Percentiles rank a stretch among this genome's conserved stretches.
Evolutionary conservation across 768 basidiomycete genomes (phyloP).

Genomic region (Leccinum disarticulatum): DNA sequence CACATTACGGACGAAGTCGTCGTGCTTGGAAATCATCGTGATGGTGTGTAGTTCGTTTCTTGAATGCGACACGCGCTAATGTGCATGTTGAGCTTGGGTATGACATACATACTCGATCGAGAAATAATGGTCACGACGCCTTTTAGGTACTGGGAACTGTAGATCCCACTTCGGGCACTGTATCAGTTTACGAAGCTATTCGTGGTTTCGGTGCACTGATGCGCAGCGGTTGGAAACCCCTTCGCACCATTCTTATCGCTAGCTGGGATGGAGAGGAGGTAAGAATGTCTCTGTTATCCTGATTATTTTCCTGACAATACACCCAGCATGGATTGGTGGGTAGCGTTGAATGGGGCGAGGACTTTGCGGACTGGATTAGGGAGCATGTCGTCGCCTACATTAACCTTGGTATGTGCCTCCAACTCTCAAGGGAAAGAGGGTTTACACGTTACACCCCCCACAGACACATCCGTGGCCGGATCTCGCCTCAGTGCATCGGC

Average conservation of each 20-base stretch:
- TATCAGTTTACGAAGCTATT: conserved; percentile 53
- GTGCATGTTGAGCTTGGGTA: no score
- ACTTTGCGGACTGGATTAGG: conserved; percentile 79
- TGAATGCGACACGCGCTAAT: no score
- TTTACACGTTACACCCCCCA: conserved; percentile 27
- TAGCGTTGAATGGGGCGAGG: conserved; percentile 93
- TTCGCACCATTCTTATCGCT: conserved; percentile 70
- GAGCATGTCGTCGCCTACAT: conserved; percentile 87
- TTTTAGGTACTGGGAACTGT: conserved; percentile 46
- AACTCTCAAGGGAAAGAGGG: neutral
- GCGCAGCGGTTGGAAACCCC: conserved; percentile 62
- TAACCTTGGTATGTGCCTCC: conserved; percentile 57
- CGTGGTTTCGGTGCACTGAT: conserved; percentile 53
- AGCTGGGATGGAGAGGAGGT: conserved; percentile 82
- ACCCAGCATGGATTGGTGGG: conserved; percentile 69
- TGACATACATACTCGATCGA: no score
- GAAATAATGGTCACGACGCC: no score
- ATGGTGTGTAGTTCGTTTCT: conserved; percentile 50
- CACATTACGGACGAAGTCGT: conserved; percentile 83
- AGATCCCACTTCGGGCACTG: conserved; percentile 59
- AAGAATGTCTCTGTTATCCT: neutral
- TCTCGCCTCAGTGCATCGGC: conserved; percentile 49
- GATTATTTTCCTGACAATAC: no score
- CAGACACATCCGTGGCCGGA: conserved; percentile 56
- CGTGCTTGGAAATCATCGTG: conserved; percentile 84